A percentile compares a stretch with the other conserved stretches of the same genome.
Conservation (phyloP, 78 protist genomes). For the Cavenderia fasciculata region DNA sequence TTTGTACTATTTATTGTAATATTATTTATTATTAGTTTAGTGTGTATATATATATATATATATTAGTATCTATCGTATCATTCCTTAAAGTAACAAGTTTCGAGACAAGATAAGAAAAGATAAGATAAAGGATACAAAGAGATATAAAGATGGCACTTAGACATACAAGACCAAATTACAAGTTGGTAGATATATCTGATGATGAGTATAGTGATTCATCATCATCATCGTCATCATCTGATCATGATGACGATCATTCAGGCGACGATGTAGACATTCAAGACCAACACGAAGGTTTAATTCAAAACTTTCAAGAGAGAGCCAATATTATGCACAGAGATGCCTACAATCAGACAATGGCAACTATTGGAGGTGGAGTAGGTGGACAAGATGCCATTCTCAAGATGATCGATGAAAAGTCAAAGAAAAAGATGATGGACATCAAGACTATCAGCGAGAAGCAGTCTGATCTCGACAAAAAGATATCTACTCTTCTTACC, state of each 20-base stretch:
- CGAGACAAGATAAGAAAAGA: not conserved
- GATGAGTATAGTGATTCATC: too few relatives aligned
- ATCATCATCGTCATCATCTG: too few relatives aligned
- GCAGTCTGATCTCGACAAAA: slow-evolving; percentile 36
- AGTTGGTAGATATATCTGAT: slow-evolving; percentile 20
- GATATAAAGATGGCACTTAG: too few relatives aligned
- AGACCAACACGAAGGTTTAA: not conserved
- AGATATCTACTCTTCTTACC: not conserved
- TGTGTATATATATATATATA: not conserved
- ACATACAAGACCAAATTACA: too few relatives aligned
- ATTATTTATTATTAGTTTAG: not conserved
- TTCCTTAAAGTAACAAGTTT: not conserved
- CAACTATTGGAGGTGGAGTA: not conserved
- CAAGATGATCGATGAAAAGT: slow-evolving; percentile 13
- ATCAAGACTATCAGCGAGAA: slow-evolving; percentile 37
- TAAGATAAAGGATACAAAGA: not conserved
- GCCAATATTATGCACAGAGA: not conserved
- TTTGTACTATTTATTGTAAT: too few relatives aligned
- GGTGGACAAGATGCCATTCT: slow-evolving; percentile 8
- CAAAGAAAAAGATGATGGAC: not conserved
- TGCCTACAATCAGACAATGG: too few relatives aligned
- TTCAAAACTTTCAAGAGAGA: not conserved
- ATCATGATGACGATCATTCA: not conserved
- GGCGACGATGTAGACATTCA: not conserved
- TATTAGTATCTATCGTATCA: not conserved